Percentiles rank a stretch among this genome's conserved stretches.
Conservation (phyloP, 2,329 filamentous ascomycete species). For the Ophiocordyceps australis region DNA sequence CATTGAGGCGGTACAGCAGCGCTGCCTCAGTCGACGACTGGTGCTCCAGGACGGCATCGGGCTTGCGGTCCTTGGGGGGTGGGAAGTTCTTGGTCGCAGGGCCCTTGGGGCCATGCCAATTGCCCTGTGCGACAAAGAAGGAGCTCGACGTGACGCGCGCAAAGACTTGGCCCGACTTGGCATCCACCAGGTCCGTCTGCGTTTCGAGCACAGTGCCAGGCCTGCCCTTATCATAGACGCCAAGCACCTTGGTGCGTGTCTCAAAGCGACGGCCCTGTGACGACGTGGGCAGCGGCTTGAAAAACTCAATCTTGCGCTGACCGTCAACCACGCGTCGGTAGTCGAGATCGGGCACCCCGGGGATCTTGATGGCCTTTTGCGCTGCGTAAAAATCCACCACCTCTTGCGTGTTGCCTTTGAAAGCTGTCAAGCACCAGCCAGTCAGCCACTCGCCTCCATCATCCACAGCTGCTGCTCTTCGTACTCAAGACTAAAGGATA, state of each 20-base stretch:
- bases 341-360: constrained; percentile 62
- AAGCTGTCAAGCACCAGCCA: too few species aligned
- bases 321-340: constrained; percentile 60
- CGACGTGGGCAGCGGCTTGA: constrained; percentile 55
- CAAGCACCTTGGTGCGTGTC: constrained; percentile 58
- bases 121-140: constrained; percentile 65
- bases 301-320: constrained; percentile 61
- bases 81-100: constrained; percentile 64
- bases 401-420: constrained; percentile 61
- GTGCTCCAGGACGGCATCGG: constrained; percentile 52
- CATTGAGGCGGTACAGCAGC: constrained; percentile 68
- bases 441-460: too few species aligned
- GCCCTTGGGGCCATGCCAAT: constrained; percentile 83
- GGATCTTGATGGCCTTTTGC: constrained; percentile 48
- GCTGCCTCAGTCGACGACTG: constrained; percentile 58
- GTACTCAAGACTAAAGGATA: constrained; percentile 66
- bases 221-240: constrained; percentile 81
- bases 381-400: constrained; percentile 72
- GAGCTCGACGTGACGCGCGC: constrained; percentile 47
- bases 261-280: constrained; percentile 60
- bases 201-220: constrained; percentile 67
- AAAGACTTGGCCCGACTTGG: constrained; percentile 50
- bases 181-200: constrained; percentile 61
- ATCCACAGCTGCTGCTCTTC: too few species aligned
- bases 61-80: constrained; percentile 54